Evolutionary conservation across 148 eudicot genomes (phyloP).

Genomic region (Bassia scoparia): DNA sequence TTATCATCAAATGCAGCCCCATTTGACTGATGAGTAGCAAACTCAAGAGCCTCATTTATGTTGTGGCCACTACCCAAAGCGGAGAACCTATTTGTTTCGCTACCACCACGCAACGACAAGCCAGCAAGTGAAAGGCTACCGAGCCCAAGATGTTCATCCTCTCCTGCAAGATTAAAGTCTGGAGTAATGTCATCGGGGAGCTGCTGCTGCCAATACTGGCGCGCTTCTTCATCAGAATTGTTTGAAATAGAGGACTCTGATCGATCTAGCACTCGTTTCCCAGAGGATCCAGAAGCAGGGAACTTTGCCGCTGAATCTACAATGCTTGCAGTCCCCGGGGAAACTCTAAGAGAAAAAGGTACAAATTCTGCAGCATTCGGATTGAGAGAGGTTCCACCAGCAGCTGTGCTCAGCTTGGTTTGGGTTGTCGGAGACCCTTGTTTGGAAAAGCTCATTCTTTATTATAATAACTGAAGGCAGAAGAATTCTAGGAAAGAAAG

Average conservation of each 20-base stretch:
- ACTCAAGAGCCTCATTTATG: constrained; percentile 44
- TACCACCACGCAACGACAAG: constrained; percentile 52
- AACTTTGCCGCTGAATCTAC: constrained; percentile 35
- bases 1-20: constrained; percentile 44
- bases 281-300: constrained; percentile 39
- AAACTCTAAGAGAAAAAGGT: constrained; percentile 68
- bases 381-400: constrained; percentile 55
- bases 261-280: constrained; percentile 59
- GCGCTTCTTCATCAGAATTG: constrained; percentile 88
- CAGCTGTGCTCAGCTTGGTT: constrained; percentile 29
- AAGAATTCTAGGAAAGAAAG: constrained; percentile 4
- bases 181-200: constrained; percentile 98
- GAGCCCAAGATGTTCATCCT: constrained; percentile 47
- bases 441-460: constrained; percentile 67
- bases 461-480: constrained; percentile 13
- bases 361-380: constrained; percentile 94
- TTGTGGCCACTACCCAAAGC: constrained; percentile 38
- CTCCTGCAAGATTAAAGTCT: constrained; percentile 63
- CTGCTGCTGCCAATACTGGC: constrained; percentile 77
- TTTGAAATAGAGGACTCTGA: constrained; percentile 68
- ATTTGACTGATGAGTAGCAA: constrained; percentile 40
- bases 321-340: constrained; percentile 33
- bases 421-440: constrained; percentile 41
- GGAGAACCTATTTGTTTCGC: constrained; percentile 40
- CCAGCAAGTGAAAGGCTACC: constrained; percentile 54